These are phyloP conservation scores for Komagataella mondaviorum DNA, from an alignment of 805 yeast genomes.

Conservation along the genomic window DNA sequence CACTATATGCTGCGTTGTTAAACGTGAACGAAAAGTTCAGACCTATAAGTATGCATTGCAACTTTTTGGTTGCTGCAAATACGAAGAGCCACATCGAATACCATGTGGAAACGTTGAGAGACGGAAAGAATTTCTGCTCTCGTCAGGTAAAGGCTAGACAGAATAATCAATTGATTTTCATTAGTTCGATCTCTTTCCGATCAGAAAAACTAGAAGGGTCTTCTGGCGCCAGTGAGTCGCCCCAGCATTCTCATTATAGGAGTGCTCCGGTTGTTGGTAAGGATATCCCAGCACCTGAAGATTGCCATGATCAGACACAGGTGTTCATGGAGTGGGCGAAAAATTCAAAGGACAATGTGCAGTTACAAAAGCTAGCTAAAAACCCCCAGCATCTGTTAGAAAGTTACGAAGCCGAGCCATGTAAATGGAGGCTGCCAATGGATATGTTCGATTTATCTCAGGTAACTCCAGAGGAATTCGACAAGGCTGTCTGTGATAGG, in stretches of 20 bases:
- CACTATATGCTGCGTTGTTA: slow-evolving; percentile 45
- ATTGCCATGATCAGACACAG: slow-evolving; percentile 14
- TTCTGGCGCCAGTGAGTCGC: slow-evolving; percentile 8
- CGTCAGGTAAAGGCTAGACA: slow-evolving; percentile 45
- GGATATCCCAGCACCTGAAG: slow-evolving; percentile 14
- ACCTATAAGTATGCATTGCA: slow-evolving; percentile 52
- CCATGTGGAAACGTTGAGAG: slow-evolving; percentile 35
- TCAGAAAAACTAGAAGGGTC: slow-evolving; percentile 17
- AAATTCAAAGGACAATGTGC: slow-evolving; percentile 4
- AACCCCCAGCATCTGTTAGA: slow-evolving; percentile 10
- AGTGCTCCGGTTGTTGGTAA: slow-evolving; percentile 14
- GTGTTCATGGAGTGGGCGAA: slow-evolving; percentile 15
- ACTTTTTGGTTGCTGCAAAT: slow-evolving; percentile 44
- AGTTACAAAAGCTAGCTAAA: slow-evolving; percentile 11
- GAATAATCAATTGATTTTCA: slow-evolving; percentile 32
- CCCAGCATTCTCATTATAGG: slow-evolving; percentile 16
- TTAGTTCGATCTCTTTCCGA: slow-evolving; percentile 36
- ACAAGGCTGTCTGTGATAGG: slow-evolving; percentile 10
- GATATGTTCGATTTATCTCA: slow-evolving; percentile 17
- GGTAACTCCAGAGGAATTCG: slow-evolving; percentile 9
- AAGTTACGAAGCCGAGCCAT: slow-evolving; percentile 18
- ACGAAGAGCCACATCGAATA: slow-evolving; percentile 32
- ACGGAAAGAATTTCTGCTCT: slow-evolving; percentile 37
- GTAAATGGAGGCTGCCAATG: slow-evolving; percentile 18
- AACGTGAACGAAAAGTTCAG: slow-evolving; percentile 20